Evolutionary conservation across 2,329 filamentous ascomycete species (phyloP).

Genomic region (Pseudocercospora crystallina): DNA sequence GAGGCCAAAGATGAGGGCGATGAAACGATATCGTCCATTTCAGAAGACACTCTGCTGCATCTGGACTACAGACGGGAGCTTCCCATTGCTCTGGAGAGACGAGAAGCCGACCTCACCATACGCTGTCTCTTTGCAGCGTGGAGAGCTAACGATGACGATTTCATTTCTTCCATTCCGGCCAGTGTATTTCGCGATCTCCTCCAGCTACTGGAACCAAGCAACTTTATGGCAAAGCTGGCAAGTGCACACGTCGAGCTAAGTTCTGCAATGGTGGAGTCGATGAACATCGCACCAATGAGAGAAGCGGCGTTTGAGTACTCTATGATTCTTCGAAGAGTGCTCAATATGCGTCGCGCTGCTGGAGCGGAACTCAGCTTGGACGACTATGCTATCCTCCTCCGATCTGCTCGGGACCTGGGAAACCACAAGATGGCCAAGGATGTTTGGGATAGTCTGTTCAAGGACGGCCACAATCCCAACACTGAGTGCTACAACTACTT

Average conservation of each 20-base stretch:
- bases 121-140: conserved; percentile 29
- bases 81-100: conserved; percentile 20
- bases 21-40: not conserved
- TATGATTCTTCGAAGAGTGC: conserved; percentile 38
- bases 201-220: conserved; percentile 59
- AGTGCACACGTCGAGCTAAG: conserved; percentile 53
- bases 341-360: conserved; percentile 38
- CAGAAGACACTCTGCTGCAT: conserved; percentile 19
- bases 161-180: conserved; percentile 47
- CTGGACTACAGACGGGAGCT: conserved; percentile 28
- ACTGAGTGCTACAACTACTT: conserved; percentile 56
- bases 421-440: conserved; percentile 43
- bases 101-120: conserved; percentile 26
- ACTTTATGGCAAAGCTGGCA: conserved; percentile 50
- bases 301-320: conserved; percentile 43
- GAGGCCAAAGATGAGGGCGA: not conserved
- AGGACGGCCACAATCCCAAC: conserved; percentile 44
- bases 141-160: conserved; percentile 27
- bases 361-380: conserved; percentile 42
- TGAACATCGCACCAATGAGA: conserved; percentile 42
- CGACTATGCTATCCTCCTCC: conserved; percentile 56
- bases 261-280: conserved; percentile 43
- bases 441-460: conserved; percentile 49
- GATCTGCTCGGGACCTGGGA: conserved; percentile 51
- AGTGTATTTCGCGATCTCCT: conserved; percentile 65